Evolutionary conservation across 495 filamentous ascomycete species (phyloP), one percentile per base, ranked within the genome.

Genomic region (Hyaloscypha variabilis): DNA sequence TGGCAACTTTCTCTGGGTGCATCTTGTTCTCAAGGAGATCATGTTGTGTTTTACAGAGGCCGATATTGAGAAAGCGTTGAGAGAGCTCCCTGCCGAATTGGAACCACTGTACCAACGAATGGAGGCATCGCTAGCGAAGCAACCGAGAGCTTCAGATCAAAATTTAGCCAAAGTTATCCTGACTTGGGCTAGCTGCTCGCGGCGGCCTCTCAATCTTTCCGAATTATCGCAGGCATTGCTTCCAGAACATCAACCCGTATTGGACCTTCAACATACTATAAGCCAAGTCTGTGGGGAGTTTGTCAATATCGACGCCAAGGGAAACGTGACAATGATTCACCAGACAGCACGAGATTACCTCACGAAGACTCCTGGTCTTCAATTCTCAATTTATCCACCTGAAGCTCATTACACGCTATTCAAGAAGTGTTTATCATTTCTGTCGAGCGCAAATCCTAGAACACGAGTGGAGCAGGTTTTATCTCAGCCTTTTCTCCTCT

Each of bases 401-500:
- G 49, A 51, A 51, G 49, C 49, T 51, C 49, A 51, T 51, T 24
- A n/a, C 19, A 51, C 6, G 49, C 17, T 51, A 4, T 51, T 51
- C 23, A 24, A n/a, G 19, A 51, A 51, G 23, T 51, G 49, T 24
- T n/a, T 51, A 19, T 51, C 17, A n/a, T 51, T 51, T 51, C 49
- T 51, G 23, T 51, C 49, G 23, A 51, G 23, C 31, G 31, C 31
- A 36, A 36, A 36, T 36, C 5, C 31, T 36, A 5, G 31, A 36
- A 36, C 6, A 36, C 31, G 31, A 36, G 13, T 36, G 31, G 31
- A 36, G 31, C 31, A 36, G 51, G 17, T 51, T 26, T 23, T 6
- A 24, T 51, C 49, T n/a, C 23, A 51, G 23, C 23, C 49, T n/a
- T 60, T 60, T 49, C 6, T 60, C 29, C 29, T 19, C 21, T 60